Conservation (phyloP, 352 stramenopile species). For the Globisporangium orthogonon region DNA sequence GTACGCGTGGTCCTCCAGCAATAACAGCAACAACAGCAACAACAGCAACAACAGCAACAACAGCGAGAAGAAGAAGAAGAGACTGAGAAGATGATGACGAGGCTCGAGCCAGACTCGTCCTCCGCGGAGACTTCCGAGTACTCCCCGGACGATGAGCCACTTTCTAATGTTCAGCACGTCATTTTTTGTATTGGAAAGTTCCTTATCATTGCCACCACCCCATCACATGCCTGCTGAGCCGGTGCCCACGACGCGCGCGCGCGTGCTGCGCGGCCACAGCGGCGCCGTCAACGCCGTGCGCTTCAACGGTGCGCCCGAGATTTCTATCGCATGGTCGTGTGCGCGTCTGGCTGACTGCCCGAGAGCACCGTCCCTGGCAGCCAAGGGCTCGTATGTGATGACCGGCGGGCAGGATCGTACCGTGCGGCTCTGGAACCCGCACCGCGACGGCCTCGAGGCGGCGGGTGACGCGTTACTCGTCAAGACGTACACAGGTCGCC, state of each 20-base stretch:
- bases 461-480: constrained; percentile 63
- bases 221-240: constrained; percentile 1
- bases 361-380: constrained; percentile 13
- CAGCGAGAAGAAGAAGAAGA: neutral
- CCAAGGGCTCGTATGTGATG: constrained; percentile 88
- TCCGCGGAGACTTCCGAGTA: constrained; percentile 10
- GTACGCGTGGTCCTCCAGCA: neutral
- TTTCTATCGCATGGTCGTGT: no score
- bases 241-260: constrained; percentile 32
- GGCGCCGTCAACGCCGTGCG: constrained; percentile 71
- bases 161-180: neutral
- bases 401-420: constrained; percentile 85
- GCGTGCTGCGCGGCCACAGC: constrained; percentile 58
- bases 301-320: constrained; percentile 55
- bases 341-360: neutral
- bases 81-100: constrained; percentile 7
- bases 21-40: constrained; percentile 7
- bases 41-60: constrained; percentile 6
- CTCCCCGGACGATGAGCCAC: no score
- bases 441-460: constrained; percentile 57
- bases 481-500: constrained; percentile 80
- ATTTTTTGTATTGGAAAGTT: neutral
- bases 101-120: constrained; percentile 19
- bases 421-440: constrained; percentile 85
- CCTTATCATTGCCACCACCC: neutral